These are phyloP conservation scores for Ilyonectria robusta DNA, from an alignment of 2,329 filamentous ascomycete genomes.

Conservation along the genomic window DNA sequence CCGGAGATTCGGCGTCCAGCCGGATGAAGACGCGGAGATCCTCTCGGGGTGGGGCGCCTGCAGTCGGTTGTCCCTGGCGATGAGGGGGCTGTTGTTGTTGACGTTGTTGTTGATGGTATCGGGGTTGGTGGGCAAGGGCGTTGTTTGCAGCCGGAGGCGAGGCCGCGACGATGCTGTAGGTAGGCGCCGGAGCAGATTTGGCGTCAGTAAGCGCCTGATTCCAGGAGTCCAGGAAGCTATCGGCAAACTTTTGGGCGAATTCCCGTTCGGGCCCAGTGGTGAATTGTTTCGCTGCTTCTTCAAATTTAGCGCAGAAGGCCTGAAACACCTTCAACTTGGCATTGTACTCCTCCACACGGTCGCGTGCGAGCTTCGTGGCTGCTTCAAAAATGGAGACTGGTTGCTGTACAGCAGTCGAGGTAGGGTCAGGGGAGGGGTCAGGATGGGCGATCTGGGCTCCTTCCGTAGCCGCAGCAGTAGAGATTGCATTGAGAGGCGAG, in stretches of 20 bases:
- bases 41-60: conserved; percentile 28
- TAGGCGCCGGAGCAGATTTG: conserved; percentile 6
- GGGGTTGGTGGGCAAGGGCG: neutral
- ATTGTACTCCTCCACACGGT: conserved; percentile 23
- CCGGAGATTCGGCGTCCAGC: conserved; percentile 27
- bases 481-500: neutral
- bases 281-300: conserved; percentile 29
- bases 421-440: too few relatives aligned
- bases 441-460: too few relatives aligned
- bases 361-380: conserved; percentile 17
- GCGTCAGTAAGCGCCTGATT: conserved; percentile 19
- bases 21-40: conserved; percentile 34
- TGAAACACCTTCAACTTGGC: conserved; percentile 31
- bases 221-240: conserved; percentile 32
- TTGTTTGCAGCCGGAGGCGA: conserved; percentile 6
- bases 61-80: conserved; percentile 27
- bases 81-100: conserved; percentile 8
- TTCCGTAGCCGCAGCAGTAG: neutral
- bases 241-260: conserved; percentile 26
- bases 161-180: conserved; percentile 1
- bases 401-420: neutral
- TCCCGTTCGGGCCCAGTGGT: conserved; percentile 22
- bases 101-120: neutral
- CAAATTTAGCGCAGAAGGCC: conserved; percentile 29
- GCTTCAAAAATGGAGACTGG: conserved; percentile 21